Evolutionary conservation across 768 basidiomycete species (phyloP).

Genomic region (Tremella mesenterica): DNA sequence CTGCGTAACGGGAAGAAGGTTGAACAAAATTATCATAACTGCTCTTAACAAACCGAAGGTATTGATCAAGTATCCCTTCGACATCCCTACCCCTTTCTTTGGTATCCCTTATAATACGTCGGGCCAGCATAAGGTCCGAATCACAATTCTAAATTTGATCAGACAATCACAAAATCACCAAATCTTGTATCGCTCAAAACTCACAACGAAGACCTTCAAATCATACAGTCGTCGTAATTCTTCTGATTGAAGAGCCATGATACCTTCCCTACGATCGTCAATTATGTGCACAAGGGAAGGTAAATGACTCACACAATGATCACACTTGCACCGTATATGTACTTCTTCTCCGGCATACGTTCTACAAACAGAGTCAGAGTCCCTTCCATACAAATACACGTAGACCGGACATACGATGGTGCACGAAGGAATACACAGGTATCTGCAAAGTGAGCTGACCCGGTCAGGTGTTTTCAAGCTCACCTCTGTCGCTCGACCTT

Average conservation of each 20-base stretch:
- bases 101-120: constrained; percentile 78
- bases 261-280: constrained; percentile 59
- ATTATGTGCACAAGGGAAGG: constrained; percentile 39
- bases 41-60: constrained; percentile 89
- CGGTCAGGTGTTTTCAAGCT: no score
- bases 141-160: constrained; percentile 48
- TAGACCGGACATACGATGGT: constrained; percentile 76
- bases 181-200: no score
- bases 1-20: constrained; percentile 76
- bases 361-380: constrained; percentile 13
- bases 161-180: not conserved
- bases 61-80: constrained; percentile 85
- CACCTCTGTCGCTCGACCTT: constrained; percentile 56
- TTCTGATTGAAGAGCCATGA: constrained; percentile 78
- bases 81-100: constrained; percentile 78
- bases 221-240: constrained; percentile 73
- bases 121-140: constrained; percentile 92
- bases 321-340: constrained; percentile 85
- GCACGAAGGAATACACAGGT: constrained; percentile 85
- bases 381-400: constrained; percentile 32
- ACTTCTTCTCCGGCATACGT: constrained; percentile 52
- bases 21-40: constrained; percentile 88
- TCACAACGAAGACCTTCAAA: constrained; percentile 57
- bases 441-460: constrained; percentile 64
- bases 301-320: constrained; percentile 55